These are phyloP conservation scores for Xylaria hypoxylon DNA, from an alignment of 2,329 filamentous ascomycete genomes.

Conservation along the genomic window DNA sequence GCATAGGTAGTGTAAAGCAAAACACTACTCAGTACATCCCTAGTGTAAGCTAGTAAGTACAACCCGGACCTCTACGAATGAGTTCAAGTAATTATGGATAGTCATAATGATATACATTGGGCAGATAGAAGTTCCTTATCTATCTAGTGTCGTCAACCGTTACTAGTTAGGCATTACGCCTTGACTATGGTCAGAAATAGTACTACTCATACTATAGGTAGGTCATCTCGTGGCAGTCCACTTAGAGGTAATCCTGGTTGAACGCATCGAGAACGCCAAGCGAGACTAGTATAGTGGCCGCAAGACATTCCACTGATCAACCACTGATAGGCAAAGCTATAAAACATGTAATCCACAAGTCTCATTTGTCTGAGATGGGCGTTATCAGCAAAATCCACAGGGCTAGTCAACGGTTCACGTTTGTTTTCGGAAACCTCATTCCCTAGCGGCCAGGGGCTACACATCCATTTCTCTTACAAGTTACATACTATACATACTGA, in stretches of 20 bases:
- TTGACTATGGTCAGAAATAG: background rate
- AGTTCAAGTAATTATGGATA: constrained; percentile 7
- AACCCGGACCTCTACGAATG: no score
- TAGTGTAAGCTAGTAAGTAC: no score
- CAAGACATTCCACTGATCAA: constrained; percentile 17
- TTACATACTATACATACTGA: no score
- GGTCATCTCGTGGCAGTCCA: constrained; percentile 30
- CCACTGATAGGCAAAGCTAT: background rate
- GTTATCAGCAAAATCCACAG: constrained; percentile 21
- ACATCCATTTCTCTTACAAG: no score
- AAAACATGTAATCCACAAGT: constrained; percentile 1
- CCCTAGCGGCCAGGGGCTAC: no score
- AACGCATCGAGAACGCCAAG: constrained; percentile 30
- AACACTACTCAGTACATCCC: no score
- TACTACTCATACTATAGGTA: no score
- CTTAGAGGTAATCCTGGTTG: constrained; percentile 19
- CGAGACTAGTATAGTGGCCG: constrained; percentile 27
- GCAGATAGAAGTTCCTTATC: constrained; percentile 28
- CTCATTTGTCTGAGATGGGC: constrained; percentile 8
- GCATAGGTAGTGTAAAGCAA: no score
- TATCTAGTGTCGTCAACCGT: constrained; percentile 6
- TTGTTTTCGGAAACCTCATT: background rate
- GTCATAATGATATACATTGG: constrained; percentile 25
- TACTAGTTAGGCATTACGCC: background rate
- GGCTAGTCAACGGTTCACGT: background rate